phyloP scores from a whole-genome alignment of 352 stramenopile species.

The Pythium insidiosum region DNA sequence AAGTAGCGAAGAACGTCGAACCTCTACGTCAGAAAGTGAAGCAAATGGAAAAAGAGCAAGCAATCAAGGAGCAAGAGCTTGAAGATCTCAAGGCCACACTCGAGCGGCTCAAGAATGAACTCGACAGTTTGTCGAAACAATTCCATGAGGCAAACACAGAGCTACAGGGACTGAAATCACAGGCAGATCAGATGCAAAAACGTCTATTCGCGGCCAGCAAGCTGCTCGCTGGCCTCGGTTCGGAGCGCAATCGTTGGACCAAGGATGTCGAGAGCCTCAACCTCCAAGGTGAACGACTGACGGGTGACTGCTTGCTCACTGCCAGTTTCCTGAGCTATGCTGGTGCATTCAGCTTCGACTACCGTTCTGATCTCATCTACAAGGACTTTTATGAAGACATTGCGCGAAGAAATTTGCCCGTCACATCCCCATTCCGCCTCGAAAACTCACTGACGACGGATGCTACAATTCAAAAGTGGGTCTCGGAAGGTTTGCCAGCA shows the following conservation, averaged over 20 bases:
- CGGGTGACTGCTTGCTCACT: slow-evolving; percentile 87
- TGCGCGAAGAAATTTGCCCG: slow-evolving; percentile 50
- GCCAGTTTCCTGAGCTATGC: slow-evolving; percentile 89
- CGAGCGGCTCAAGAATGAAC: slow-evolving; percentile 71
- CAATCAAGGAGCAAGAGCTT: slow-evolving; percentile 85
- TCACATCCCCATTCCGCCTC: slow-evolving; percentile 85
- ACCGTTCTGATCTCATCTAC: slow-evolving; percentile 86
- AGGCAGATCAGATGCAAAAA: slow-evolving; percentile 95
- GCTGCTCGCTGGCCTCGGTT: slow-evolving; percentile 87
- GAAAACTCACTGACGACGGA: slow-evolving; percentile 90
- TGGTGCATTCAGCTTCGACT: slow-evolving; percentile 89
- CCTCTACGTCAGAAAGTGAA: slow-evolving; percentile 89
- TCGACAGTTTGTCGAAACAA: slow-evolving; percentile 87
- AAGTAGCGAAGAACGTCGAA: slow-evolving; percentile 93
- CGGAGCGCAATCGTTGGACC: slow-evolving; percentile 89
- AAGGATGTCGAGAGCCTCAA: slow-evolving; percentile 87
- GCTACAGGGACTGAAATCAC: slow-evolving; percentile 85
- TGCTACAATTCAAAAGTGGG: slow-evolving; percentile 92
- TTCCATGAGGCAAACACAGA: slow-evolving; percentile 90
- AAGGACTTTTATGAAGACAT: slow-evolving; percentile 86
- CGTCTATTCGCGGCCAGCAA: slow-evolving; percentile 88
- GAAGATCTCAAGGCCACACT: slow-evolving; percentile 83
- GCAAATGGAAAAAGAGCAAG: slow-evolving; percentile 91
- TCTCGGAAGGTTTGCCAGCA: slow-evolving; percentile 88
- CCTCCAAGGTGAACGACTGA: slow-evolving; percentile 75